Evolutionary conservation across 305 asterid species (phyloP), one percentile per base, ranked within the genome.

Genomic region (Solanum hybrid): DNA sequence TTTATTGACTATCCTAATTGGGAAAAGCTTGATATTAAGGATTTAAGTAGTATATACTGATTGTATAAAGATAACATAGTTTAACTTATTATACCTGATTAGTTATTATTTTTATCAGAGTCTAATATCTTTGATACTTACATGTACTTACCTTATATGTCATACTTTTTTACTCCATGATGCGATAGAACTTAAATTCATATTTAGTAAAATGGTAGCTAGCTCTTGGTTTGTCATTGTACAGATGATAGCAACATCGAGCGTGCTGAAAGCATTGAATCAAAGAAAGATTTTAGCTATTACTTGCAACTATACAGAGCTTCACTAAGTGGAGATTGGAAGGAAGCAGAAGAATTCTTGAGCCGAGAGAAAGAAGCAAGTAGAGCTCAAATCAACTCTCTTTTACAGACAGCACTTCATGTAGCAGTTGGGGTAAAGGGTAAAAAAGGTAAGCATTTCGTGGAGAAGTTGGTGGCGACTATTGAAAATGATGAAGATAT

Each of bases 401-500:
- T 51, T 6, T 57, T 57, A 57, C 68, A 57, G 68, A 57, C 68
- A 2, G 10, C 68, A 17, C 68, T 57, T 0, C 68, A 57, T 57
- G 68, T 57, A 57, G 68, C 68, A 6, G n/a, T 57, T 57, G 24
- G 2, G 0, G n/a, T 57, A 0, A 57, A 57, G 68, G n/a, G 68
- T 57, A 0, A 17, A 57, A 57, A 57, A 57, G 68, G n/a, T 0
- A 57, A 57, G 68, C n/a, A 57, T 57, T 57, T 57, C 9, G 9
- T 57, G 68, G 0, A 57, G 68, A 57, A 17, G 68, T 57, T 57
- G 68, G 68, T 57, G 68, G 68, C n/a, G 68, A 57, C 68, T 57
- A 57, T 57, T 2, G 1, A 57, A 57, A 57, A 17, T 0, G 0
- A 57, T 0, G 10, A 57, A 57, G n/a, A 57, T 57, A 0, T 57